Base-by-base conservation (phyloP, 371 early-diverging fungal genomes). In the Rhizopus arrhizus region DNA sequence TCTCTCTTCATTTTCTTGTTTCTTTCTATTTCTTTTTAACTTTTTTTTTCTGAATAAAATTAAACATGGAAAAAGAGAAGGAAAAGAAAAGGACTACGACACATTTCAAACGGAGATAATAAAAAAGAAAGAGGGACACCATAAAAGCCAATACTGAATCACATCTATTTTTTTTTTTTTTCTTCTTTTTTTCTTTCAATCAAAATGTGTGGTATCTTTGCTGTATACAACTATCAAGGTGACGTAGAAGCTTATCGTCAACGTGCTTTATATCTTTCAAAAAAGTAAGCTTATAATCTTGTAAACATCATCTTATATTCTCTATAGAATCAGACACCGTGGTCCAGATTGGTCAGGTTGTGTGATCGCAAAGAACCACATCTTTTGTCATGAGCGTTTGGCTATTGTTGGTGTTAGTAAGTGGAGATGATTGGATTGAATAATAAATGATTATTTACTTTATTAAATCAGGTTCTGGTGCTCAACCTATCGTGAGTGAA, bases 311-410 rank as follows among this genome's bases (percentile, higher is more conserved):
- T 36, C 6, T 22, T 9, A 56, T 16, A 11, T n/a, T 33, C 13
- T 22, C 15, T 45, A 68, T 59, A 75, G 77, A 56, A 77, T 98
- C 46, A 86, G 98, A 64, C 98, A 98, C 71, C 93, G 98, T 71
- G 98, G 98, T 42, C 98, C 98, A 35, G 97, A 98, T 81, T 95
- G 96, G 95, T 91, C 89, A 74, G 98, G 98, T 41, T 90, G 91
- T 79, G 79, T 82, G 35, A 80, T 90, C 42, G 72, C 75, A 34
- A 89, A 85, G 58, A 90, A 93, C 85, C 84, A 88, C 82, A 90
- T 96, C 61, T 72, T 98, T 45, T 89, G 91, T 80, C 98, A 98
- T 72, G 98, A 98, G 77, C 94, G 98, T 75, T 76, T 98, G 58
- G 96, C 98, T 51, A 98, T 98, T 71, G 97, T 96, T 53, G 98